Conservation (phyloP, 352 stramenopile species). For the Pythium grandisporangium region DNA sequence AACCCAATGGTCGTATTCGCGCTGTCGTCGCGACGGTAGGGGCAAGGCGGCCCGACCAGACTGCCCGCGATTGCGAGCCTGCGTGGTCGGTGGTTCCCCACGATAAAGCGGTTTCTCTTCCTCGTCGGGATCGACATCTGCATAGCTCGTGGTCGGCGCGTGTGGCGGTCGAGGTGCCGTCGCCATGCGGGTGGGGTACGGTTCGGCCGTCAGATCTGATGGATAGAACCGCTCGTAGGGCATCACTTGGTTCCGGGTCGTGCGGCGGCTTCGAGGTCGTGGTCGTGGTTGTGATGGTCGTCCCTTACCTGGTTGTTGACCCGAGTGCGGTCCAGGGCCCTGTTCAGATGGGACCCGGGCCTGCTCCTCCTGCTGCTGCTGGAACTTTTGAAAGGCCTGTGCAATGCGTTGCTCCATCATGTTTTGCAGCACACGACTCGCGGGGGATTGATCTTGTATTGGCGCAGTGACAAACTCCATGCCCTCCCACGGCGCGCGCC, state of each 20-base stretch:
- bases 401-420: constrained; percentile 29
- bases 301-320: not conserved
- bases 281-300: not conserved
- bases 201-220: too few relatives aligned
- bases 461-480: constrained; percentile 2
- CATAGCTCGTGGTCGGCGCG: too few relatives aligned
- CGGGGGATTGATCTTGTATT: constrained; percentile 12
- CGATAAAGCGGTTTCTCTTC: constrained; percentile 4
- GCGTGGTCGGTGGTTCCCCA: not conserved
- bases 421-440: constrained; percentile 13
- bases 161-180: too few relatives aligned
- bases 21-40: too few relatives aligned
- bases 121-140: not conserved
- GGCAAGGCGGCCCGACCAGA: not conserved
- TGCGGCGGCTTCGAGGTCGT: too few relatives aligned
- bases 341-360: too few relatives aligned
- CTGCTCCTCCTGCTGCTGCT: constrained; percentile 10
- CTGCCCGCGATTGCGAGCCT: too few relatives aligned
- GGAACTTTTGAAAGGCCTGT: constrained; percentile 25
- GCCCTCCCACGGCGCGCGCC: constrained; percentile 10
- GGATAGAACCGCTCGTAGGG: too few relatives aligned
- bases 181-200: too few relatives aligned
- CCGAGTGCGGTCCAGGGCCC: not conserved
- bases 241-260: too few relatives aligned
- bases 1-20: constrained; percentile 6